Conservation (phyloP, 75 land plant genomes). For the Sequoiadendron giganteum region DNA sequence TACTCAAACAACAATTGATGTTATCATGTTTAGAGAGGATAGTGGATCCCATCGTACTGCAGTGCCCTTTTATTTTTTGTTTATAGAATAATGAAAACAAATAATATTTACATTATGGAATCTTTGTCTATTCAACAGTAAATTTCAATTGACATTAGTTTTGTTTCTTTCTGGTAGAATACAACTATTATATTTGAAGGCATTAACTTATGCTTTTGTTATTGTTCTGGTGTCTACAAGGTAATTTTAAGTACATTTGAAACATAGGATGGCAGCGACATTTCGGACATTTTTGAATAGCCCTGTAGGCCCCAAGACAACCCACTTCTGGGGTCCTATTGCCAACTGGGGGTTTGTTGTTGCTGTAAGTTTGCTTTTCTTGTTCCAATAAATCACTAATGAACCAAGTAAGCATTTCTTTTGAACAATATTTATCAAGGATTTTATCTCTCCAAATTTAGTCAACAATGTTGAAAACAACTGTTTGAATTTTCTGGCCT, state of each 20-base stretch:
- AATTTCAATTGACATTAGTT: not conserved
- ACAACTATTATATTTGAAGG: not conserved
- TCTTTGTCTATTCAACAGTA: not conserved
- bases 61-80: not conserved
- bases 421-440: not conserved
- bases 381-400: not conserved
- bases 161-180: not conserved
- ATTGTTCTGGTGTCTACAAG: not conserved
- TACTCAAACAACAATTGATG: not conserved
- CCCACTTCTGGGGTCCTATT: conserved; percentile 95
- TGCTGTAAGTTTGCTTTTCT: conserved; percentile 48
- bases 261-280: conserved; percentile 19
- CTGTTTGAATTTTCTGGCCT: not conserved
- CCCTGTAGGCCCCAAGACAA: conserved; percentile 92
- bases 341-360: conserved; percentile 95
- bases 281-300: conserved; percentile 75
- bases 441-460: not conserved
- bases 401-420: not conserved
- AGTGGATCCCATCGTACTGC: not conserved
- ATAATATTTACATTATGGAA: not conserved
- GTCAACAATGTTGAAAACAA: not conserved
- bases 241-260: not conserved
- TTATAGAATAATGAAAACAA: not conserved
- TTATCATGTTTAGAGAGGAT: not conserved
- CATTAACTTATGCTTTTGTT: not conserved